Percentiles rank a stretch among this genome's conserved stretches.
These are phyloP conservation scores for Brassica hybrid DNA, from an alignment of 441 rosid species.

Conservation along the genomic window DNA sequence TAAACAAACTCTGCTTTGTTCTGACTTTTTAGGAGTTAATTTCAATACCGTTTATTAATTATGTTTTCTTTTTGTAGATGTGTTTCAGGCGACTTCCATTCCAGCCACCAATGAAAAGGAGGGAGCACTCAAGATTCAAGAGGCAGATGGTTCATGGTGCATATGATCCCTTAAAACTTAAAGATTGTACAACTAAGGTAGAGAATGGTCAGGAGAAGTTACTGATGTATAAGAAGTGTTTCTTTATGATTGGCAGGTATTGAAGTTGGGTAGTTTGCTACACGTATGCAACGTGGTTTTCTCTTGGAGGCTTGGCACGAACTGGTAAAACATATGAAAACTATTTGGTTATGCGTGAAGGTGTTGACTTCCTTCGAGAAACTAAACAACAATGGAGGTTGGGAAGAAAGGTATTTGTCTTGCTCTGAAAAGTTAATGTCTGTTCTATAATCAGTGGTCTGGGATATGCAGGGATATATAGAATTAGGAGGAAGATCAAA, in stretches of 20 bases:
- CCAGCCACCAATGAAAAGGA: neutral
- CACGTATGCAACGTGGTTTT: slow-evolving; percentile 75
- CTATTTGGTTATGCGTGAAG: slow-evolving; percentile 54
- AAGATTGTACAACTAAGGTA: neutral
- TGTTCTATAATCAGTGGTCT: neutral
- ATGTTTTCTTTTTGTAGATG: neutral
- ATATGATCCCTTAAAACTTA: neutral
- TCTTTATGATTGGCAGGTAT: slow-evolving; percentile 41
- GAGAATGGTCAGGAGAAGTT: neutral
- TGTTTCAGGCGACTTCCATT: neutral
- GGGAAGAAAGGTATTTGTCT: slow-evolving; percentile 79
- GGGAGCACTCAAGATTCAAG: slow-evolving; percentile 38
- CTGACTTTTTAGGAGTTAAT: neutral
- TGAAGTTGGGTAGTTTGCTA: slow-evolving; percentile 85
- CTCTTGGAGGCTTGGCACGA: slow-evolving; percentile 58
- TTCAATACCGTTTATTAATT: too few relatives aligned
- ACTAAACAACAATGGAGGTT: slow-evolving; percentile 64
- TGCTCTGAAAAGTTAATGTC: slow-evolving; percentile 63
- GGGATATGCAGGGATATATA: slow-evolving; percentile 40
- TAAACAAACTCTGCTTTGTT: neutral
- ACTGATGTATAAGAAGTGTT: neutral
- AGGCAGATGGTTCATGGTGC: slow-evolving; percentile 72
- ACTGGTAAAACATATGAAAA: slow-evolving; percentile 63
- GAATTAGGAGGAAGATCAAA: slow-evolving; percentile 53
- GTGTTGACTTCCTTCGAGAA: slow-evolving; percentile 56